These are phyloP conservation scores for Dendrobium nobile DNA, from an alignment of 106 monocot genomes.

Conservation along the genomic window DNA sequence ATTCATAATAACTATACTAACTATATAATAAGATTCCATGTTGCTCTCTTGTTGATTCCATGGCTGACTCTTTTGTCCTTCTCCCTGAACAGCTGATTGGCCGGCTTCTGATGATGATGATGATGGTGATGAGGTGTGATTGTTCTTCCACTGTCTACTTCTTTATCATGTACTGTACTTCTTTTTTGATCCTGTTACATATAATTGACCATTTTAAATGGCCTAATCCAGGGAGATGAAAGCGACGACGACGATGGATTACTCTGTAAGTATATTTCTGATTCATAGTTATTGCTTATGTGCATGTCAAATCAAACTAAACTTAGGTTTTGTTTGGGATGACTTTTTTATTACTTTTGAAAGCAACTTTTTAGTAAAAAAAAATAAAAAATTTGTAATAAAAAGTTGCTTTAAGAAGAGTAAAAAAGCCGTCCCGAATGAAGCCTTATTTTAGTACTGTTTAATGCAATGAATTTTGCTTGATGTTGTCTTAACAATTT, in stretches of 20 bases:
- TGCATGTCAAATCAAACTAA: neutral
- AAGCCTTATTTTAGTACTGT: no score
- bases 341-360: no score
- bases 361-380: no score
- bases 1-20: neutral
- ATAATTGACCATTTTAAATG: neutral
- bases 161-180: neutral
- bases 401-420: no score
- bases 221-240: neutral
- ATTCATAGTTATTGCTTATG: neutral
- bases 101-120: constrained; percentile 6
- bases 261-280: neutral
- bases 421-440: no score
- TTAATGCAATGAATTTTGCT: no score
- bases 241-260: constrained; percentile 10
- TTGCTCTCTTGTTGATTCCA: neutral
- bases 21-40: neutral
- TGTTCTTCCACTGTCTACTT: neutral
- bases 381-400: no score
- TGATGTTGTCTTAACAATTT: no score
- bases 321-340: no score
- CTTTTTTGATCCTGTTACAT: neutral
- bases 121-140: constrained; percentile 2
- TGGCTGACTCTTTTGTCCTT: neutral
- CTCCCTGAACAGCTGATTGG: constrained; percentile 6